Evolutionary conservation across 2,329 filamentous ascomycete genomes (phyloP).

Genomic region (Ophiosphaerella herpotricha): DNA sequence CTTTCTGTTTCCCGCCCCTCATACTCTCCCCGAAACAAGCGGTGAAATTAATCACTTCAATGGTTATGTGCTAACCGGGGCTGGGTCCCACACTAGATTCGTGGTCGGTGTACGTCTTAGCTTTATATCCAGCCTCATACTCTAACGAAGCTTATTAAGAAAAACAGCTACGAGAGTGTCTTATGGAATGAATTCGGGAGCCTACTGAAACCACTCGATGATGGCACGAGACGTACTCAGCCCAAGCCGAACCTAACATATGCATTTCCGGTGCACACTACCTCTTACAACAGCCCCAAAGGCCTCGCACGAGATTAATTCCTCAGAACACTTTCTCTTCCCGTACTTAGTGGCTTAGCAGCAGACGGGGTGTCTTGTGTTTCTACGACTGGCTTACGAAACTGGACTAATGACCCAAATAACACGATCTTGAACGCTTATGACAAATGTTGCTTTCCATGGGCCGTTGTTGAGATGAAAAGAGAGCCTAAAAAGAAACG

Average conservation of each 20-base stretch:
- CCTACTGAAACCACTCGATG: background rate
- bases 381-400: slow-evolving; percentile 6
- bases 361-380: slow-evolving; percentile 1
- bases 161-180: slow-evolving; percentile 3
- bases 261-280: slow-evolving; percentile 4
- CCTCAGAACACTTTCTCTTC: background rate
- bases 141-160: background rate
- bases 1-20: no score
- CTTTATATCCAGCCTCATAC: background rate
- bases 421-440: background rate
- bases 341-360: background rate
- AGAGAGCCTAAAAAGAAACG: background rate
- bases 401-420: background rate
- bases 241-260: slow-evolving; percentile 11
- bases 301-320: slow-evolving; percentile 6
- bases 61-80: background rate
- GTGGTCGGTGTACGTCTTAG: slow-evolving; percentile 5
- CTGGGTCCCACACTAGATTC: slow-evolving; percentile 4
- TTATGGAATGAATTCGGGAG: slow-evolving; percentile 4
- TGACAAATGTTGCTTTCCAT: slow-evolving; percentile 10
- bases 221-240: background rate
- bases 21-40: no score
- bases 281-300: background rate
- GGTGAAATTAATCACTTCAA: background rate
- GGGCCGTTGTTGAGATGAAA: slow-evolving; percentile 12